These are phyloP conservation scores for Leccinum pellstonianum DNA, from an alignment of 768 basidiomycete genomes.

Conservation along the genomic window DNA sequence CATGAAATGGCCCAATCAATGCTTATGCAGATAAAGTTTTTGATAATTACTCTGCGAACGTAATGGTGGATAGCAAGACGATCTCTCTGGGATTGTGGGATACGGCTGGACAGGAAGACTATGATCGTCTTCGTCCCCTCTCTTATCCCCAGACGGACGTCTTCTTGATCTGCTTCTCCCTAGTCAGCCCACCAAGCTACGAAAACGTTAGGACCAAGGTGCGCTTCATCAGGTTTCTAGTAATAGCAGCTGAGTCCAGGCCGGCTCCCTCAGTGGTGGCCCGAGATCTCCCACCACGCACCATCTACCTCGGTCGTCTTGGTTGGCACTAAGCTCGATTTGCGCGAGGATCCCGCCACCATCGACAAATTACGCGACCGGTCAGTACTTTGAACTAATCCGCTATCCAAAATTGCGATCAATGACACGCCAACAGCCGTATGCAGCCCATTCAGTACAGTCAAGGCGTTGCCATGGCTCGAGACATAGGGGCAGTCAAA, in stretches of 20 bases:
- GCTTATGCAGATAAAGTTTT: slow-evolving; percentile 60
- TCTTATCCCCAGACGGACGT: slow-evolving; percentile 99
- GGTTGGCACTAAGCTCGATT: slow-evolving; percentile 95
- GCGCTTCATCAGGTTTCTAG: slow-evolving; percentile 25
- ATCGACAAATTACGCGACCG: slow-evolving; percentile 93
- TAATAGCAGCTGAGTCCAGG: slow-evolving; percentile 5
- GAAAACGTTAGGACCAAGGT: slow-evolving; percentile 99
- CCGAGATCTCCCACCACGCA: slow-evolving; percentile 96
- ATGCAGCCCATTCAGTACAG: slow-evolving; percentile 94
- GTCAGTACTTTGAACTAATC: slow-evolving; percentile 38
- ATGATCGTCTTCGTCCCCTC: slow-evolving; percentile 94
- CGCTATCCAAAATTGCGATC: slow-evolving; percentile 6
- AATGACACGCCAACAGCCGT: slow-evolving; percentile 48
- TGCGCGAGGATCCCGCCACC: slow-evolving; percentile 92
- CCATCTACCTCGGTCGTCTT: slow-evolving; percentile 91
- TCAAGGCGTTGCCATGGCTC: slow-evolving; percentile 87
- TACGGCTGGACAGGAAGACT: slow-evolving; percentile 99
- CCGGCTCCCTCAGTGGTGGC: slow-evolving; percentile 70
- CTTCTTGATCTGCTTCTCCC: slow-evolving; percentile 98
- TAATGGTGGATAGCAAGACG: slow-evolving; percentile 98
- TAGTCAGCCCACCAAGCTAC: slow-evolving; percentile 96
- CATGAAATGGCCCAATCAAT: slow-evolving; percentile 2
- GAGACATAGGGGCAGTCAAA: slow-evolving; percentile 94
- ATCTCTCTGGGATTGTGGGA: slow-evolving; percentile 99
- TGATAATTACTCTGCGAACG: slow-evolving; percentile 98